A percentile compares a stretch with the other conserved stretches of the same genome.
These are phyloP conservation scores for Amylostereum chailletii DNA, from an alignment of 1,284 basidiomycete genomes.

Conservation along the genomic window DNA sequence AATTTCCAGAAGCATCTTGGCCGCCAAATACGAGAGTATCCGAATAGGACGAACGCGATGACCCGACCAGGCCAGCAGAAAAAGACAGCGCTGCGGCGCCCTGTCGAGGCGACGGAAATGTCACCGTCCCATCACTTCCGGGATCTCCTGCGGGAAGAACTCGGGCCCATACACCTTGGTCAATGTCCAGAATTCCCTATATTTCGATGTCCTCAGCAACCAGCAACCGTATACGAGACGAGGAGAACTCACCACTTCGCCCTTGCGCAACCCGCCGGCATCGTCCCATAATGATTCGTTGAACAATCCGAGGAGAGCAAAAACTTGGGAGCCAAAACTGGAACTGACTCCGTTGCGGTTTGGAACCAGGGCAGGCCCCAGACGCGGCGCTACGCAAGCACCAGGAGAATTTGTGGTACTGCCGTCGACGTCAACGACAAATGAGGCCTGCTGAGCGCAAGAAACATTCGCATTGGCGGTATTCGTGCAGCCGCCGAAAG, in stretches of 20 bases:
- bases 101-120: constrained; percentile 56
- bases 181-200: constrained; percentile 54
- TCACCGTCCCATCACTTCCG: constrained; percentile 26
- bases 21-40: constrained; percentile 79
- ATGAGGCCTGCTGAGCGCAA: constrained; percentile 50
- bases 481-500: constrained; percentile 53
- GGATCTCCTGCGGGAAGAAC: constrained; percentile 70
- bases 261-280: constrained; percentile 41
- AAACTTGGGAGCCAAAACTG: constrained; percentile 53
- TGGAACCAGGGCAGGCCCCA: constrained; percentile 47
- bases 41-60: constrained; percentile 35
- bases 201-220: constrained; percentile 5
- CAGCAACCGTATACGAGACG: neutral
- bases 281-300: constrained; percentile 61
- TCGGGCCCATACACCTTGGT: constrained; percentile 62
- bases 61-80: constrained; percentile 45
- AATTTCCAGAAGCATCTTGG: constrained; percentile 52
- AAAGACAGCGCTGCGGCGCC: constrained; percentile 62
- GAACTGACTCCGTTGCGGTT: constrained; percentile 50
- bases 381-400: constrained; percentile 62
- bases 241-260: constrained; percentile 55
- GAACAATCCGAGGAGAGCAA: constrained; percentile 59
- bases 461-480: constrained; percentile 29
- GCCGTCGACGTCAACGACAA: constrained; percentile 39
- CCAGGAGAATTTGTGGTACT: constrained; percentile 28